Conservation (phyloP, 1,139 yeast species). For the Debaryomyces nepalensis region DNA sequence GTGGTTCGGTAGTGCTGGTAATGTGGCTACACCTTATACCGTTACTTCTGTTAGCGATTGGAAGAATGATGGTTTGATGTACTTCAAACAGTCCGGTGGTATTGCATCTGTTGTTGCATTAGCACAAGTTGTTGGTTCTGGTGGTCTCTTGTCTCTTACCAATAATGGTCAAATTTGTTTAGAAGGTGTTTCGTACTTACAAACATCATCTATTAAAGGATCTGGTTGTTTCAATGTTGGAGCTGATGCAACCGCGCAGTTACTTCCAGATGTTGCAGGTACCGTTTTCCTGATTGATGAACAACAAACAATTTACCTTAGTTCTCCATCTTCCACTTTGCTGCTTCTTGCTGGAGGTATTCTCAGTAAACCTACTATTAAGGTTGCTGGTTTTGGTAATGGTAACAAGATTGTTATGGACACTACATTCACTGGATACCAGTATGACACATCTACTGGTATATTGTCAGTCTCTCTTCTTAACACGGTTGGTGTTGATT, state of each 20-base stretch:
- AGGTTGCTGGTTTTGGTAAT: conserved; percentile 38
- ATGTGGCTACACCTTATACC: conserved; percentile 25
- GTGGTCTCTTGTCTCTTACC: conserved; percentile 25
- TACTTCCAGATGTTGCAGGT: conserved; percentile 19
- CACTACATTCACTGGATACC: conserved; percentile 21
- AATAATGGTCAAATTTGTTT: conserved; percentile 40
- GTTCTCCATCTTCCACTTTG: conserved; percentile 24
- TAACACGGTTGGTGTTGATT: conserved; percentile 19
- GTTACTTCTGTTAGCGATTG: conserved; percentile 27
- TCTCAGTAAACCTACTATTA: conserved; percentile 24
- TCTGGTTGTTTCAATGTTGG: conserved; percentile 35
- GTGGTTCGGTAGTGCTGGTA: conserved; percentile 30
- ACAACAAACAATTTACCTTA: conserved; percentile 30
- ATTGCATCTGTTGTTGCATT: conserved; percentile 5
- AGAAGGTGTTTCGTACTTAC: conserved; percentile 27
- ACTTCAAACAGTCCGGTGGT: conserved; percentile 27
- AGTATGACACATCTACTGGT: conserved; percentile 25
- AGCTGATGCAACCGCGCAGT: conserved; percentile 24
- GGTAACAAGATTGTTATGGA: conserved; percentile 33
- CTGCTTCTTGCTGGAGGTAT: conserved; percentile 25
- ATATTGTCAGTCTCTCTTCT: conserved; percentile 23
- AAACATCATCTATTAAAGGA: conserved; percentile 31
- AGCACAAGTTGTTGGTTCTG: conserved; percentile 22
- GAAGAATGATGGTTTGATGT: conserved; percentile 33
- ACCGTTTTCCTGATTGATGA: conserved; percentile 21